Evolutionary conservation across 306 rosid species (phyloP).

Genomic region (Crataegus laevigata): DNA sequence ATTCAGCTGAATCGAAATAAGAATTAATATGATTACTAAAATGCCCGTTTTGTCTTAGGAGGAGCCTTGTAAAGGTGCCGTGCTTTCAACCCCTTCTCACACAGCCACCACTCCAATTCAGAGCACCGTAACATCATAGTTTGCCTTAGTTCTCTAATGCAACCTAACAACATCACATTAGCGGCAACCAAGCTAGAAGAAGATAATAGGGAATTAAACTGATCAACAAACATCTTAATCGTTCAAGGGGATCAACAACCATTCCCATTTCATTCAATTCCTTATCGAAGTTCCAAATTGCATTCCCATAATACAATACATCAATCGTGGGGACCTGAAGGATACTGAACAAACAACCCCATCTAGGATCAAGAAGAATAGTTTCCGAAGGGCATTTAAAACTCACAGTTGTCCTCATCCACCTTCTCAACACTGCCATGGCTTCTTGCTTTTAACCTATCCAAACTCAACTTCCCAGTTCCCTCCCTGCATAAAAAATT

Average conservation of each 20-base stretch:
- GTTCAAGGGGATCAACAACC: constrained; percentile 1
- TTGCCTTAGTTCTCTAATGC: constrained; percentile 3
- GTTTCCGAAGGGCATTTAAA: constrained; percentile 14
- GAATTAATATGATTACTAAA: too few relatives aligned
- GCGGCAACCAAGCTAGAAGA: background rate
- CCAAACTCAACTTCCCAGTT: too few relatives aligned
- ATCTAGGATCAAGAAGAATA: background rate
- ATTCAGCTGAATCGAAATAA: too few relatives aligned
- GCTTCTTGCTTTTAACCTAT: too few relatives aligned
- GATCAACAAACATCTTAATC: background rate
- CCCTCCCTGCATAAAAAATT: too few relatives aligned
- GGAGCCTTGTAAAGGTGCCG: constrained; percentile 24
- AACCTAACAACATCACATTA: constrained; percentile 2
- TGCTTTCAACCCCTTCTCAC: constrained; percentile 19
- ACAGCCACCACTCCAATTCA: constrained; percentile 4
- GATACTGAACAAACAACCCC: constrained; percentile 1
- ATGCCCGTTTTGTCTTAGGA: constrained; percentile 8
- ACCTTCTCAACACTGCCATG: too few relatives aligned
- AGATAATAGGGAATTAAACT: background rate
- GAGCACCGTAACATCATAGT: background rate
- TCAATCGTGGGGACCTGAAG: constrained; percentile 17
- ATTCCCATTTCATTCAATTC: constrained; percentile 17
- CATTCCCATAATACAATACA: constrained; percentile 4
- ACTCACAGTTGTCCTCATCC: constrained; percentile 6
- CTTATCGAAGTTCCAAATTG: background rate